Percentiles rank a stretch among this genome's conserved stretches.
These are phyloP conservation scores for Candida coleopterorum DNA, from an alignment of 805 yeast genomes.

Conservation along the genomic window DNA sequence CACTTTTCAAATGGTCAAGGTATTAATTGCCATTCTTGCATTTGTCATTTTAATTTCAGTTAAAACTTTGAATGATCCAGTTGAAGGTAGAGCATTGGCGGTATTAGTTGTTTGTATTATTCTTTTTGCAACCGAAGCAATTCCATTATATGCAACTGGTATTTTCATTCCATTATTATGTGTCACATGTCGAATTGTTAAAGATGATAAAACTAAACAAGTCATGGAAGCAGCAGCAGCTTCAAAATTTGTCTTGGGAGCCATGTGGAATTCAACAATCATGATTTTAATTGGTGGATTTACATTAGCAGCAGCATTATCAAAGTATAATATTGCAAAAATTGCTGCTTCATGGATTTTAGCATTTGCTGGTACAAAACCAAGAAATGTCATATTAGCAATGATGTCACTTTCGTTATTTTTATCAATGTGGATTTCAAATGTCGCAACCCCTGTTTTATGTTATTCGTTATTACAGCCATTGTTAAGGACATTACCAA, in stretches of 20 bases:
- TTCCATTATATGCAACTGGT: constrained; percentile 47
- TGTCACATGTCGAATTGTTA: constrained; percentile 46
- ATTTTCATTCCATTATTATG: constrained; percentile 44
- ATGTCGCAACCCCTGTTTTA: constrained; percentile 95
- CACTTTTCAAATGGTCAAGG: constrained; percentile 45
- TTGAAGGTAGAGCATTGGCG: constrained; percentile 70
- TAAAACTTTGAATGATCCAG: constrained; percentile 59
- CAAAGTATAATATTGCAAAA: constrained; percentile 87
- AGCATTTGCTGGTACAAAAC: constrained; percentile 81
- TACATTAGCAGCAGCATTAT: constrained; percentile 89
- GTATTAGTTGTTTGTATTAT: constrained; percentile 53
- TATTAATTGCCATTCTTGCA: constrained; percentile 44
- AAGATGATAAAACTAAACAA: constrained; percentile 32
- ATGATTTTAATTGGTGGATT: constrained; percentile 90
- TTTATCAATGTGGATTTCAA: constrained; percentile 92
- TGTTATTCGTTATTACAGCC: constrained; percentile 92
- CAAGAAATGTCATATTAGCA: constrained; percentile 67
- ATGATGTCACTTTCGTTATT: constrained; percentile 85
- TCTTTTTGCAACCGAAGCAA: constrained; percentile 49
- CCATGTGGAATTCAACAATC: constrained; percentile 96
- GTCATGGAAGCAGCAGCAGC: constrained; percentile 65
- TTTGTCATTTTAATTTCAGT: constrained; percentile 49
- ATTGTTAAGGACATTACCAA: constrained; percentile 74
- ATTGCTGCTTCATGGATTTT: constrained; percentile 77
- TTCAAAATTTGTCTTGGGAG: constrained; percentile 68